phyloP scores from a whole-genome alignment of 495 filamentous ascomycete species.

The Opeltia flavorubescens region DNA sequence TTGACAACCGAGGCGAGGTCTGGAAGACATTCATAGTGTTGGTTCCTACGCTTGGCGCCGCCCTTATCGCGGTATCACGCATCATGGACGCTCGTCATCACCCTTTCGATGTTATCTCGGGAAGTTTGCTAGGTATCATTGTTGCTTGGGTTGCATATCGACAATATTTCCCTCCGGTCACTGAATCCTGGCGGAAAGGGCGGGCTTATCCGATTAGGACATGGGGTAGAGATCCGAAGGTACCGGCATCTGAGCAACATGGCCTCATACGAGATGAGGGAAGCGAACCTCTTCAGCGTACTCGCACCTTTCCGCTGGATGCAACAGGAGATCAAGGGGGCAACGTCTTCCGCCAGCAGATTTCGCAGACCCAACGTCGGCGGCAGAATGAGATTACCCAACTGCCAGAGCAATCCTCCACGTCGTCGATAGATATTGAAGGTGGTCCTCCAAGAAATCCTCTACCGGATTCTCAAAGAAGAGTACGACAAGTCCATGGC shows the following conservation, averaged over 20 bases:
- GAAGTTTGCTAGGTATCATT: conserved; percentile 47
- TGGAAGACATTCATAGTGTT: conserved; percentile 61
- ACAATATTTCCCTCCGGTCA: conserved; percentile 43
- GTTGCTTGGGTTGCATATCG: conserved; percentile 36
- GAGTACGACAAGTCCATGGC: conserved; percentile 20
- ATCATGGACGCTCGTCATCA: conserved; percentile 77
- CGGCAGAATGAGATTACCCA: not conserved
- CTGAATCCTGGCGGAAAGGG: conserved; percentile 43
- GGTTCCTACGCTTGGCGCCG: conserved; percentile 39
- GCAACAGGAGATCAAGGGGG: too few relatives aligned
- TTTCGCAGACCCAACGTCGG: conserved; percentile 1
- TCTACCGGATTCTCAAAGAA: conserved; percentile 10
- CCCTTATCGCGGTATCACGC: conserved; percentile 39
- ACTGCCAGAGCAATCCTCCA: not conserved
- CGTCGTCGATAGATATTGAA: conserved; percentile 11
- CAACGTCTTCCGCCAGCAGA: conserved; percentile 9
- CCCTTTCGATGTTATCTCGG: conserved; percentile 77
- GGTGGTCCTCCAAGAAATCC: conserved; percentile 20
- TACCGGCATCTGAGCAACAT: conserved; percentile 13
- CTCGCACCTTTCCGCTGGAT: too few relatives aligned
- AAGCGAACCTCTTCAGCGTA: too few relatives aligned
- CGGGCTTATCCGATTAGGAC: conserved; percentile 47
- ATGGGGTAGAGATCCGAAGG: conserved; percentile 34
- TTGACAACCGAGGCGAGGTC: conserved; percentile 56
- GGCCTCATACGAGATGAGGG: conserved; percentile 14